Base-by-base conservation (phyloP, 2,329 filamentous ascomycete species). In the Botrytis galanthina region DNA sequence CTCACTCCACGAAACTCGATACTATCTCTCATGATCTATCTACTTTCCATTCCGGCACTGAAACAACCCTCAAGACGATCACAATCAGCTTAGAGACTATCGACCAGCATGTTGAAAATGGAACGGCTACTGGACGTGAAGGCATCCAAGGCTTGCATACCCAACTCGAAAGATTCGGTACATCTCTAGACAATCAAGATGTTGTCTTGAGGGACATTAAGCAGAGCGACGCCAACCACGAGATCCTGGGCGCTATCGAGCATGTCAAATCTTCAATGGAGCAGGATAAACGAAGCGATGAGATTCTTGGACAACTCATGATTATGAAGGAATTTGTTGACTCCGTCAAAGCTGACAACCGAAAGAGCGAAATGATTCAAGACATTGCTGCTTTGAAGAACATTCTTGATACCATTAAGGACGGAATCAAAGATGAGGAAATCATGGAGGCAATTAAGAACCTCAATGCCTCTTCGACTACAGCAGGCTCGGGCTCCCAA, bases 361-460 rank as follows among this genome's bases (percentile, higher is more conserved):
- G 59, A 26, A 61, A 61, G 59, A 61, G 35, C 35, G 59, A 61
- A 61, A 61, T 61, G 59, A 39, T 51, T 14, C 42, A 70, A 35
- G 35, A 42, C 18, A 7, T 70, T 44, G 48, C 54, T 42, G 48
- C 54, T 26, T 57, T 73, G 20, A 72, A 29, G 35, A 59, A 48
- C 7, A 44, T 71, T n/a, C 57, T 59, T 18, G 62, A 35, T 63
- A 35, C 60, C 48, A 44, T 73, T 22, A 59, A 68, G 35, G 57
- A 71, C 7, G 46, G 62, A 42, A 70, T 64, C 37, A 67, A 71
- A 57, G 44, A 54, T 5, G 29, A 51, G 20, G 60, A 73, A 29
- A 73, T 75, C 22, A 48, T 75, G 32, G 72, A 73, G 35, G 51
- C 66, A 18, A 62, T 73, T 32, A 73, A 64, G 48, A 67, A 67